Evolutionary conservation across 768 basidiomycete genomes (phyloP), one percentile per base, ranked within the genome.

Genomic region (Lactarius hatsudake): DNA sequence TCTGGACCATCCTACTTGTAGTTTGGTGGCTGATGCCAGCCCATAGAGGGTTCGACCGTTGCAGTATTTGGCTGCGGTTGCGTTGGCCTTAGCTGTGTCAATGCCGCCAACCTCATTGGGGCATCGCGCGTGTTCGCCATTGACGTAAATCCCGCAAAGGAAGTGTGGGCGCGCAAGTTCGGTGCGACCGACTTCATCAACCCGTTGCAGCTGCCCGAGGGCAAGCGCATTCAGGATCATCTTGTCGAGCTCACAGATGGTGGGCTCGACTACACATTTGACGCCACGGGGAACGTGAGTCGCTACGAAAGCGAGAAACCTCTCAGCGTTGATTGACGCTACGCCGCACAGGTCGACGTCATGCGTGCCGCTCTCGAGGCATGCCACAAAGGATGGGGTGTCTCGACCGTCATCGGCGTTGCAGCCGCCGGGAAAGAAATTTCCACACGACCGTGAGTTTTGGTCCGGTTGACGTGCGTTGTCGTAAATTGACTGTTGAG

Each of bases 381-480:
- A n/a, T 98, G 95, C 78, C 97, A 99, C 79, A 98, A 98, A 76
- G 97, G 97, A 17, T 99, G 97, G 97, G 97, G 97, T 72, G 89
- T 98, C 53, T 93, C 89, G 65, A 98, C 93, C 64, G 76, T 99
- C 71, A 98, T 99, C 67, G 96, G 96, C 67, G 97, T 99, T 51
- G 97, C 97, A 4, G 94, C 95, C 28, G 94, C 97, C 23, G 97
- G 97, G 8, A 89, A 97, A 73, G 97, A 98, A 70, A 78, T 74
- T 57, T 76, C 75, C 36, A 75, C 74, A 48, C 72, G 75, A 45
- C 76, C 78, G 74, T 75, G 65, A 73, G 75, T 73, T 57, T 59
- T 34, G 62, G 34, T 26, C 43, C 66, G 12, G 43, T 17, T 18
- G 30, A 10, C 67, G 28, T 36, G 18, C 67, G 26, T 60, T 60